Base-by-base conservation (phyloP, 1,284 basidiomycete species). In the Rhodotorula sp. region DNA sequence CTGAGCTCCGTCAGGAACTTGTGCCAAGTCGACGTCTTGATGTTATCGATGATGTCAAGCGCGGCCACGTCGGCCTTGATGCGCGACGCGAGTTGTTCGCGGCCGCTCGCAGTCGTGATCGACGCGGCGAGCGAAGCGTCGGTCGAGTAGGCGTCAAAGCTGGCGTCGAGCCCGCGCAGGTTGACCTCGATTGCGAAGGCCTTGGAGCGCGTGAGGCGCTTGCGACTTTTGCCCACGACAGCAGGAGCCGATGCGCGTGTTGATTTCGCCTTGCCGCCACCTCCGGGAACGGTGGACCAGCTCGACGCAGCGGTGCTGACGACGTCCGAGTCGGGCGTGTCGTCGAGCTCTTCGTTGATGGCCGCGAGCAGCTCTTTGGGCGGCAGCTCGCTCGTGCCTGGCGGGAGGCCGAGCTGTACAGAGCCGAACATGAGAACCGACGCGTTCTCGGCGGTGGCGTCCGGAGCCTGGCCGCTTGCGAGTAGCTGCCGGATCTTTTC, bases 11-110 rank as follows among this genome's bases (percentile, higher is more conserved):
- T 96, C 70, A 99, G 83, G 81, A 99, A 99, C 79, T 94, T 97
- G 81, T 90, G 91, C 97, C 97, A 99, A 0, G 96, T 98, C 16
- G 95, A 97, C 0, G 95, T 95, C 84, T 93, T 94, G 85, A 99
- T 93, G 80, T 97, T 94, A 82, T 99, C 96, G 65, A 98, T 84
- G 73, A 99, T 97, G 3, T 81, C 82, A 78, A 89, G 91, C 64
- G 88, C 82, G 79, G 91, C 88, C 19, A 91, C 81, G 72, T 91
- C 89, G 5, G 64, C 57, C 14, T 44, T 41, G 13, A 78, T 45
- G n/a, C 56, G 65, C 13, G 78, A 78, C 4, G 77, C 70, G 16
- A 78, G 54, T 19, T 75, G 64, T 63, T 17, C 67, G 46, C 12
- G 19, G 27, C 17, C 46, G n/a, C n/a, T 21, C 13, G n/a, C 57